phyloP scores from a whole-genome alignment of 2,329 filamentous ascomycete species.

The Aspergillus sp. region DNA sequence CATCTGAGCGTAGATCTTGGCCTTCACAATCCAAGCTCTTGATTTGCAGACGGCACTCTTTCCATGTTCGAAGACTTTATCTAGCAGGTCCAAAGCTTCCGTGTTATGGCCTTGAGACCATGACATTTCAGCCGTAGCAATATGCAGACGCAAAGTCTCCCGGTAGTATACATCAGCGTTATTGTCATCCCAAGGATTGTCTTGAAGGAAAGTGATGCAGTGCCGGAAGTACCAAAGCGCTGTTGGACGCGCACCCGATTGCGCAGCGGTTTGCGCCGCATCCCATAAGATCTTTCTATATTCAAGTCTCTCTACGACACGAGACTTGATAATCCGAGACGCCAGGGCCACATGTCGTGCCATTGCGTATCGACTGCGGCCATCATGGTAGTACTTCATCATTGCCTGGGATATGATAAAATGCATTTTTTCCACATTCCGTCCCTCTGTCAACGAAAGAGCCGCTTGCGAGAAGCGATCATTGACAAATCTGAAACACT shows the following conservation, averaged over 20 bases:
- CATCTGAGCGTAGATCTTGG: constrained; percentile 72
- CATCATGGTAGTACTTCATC: constrained; percentile 69
- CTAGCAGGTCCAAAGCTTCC: constrained; percentile 68
- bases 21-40: constrained; percentile 79
- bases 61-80: constrained; percentile 69
- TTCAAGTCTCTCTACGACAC: constrained; percentile 60
- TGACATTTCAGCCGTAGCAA: constrained; percentile 79
- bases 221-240: constrained; percentile 79
- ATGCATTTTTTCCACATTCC: constrained; percentile 76
- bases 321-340: constrained; percentile 70
- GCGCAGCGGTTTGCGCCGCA: constrained; percentile 74
- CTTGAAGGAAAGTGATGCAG: constrained; percentile 76
- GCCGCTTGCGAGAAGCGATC: constrained; percentile 83
- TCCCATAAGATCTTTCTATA: constrained; percentile 78
- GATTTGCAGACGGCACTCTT: constrained; percentile 76
- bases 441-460: constrained; percentile 66
- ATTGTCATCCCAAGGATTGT: constrained; percentile 72
- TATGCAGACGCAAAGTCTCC: constrained; percentile 78
- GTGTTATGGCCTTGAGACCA: constrained; percentile 74
- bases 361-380: constrained; percentile 68
- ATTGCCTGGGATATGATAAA: constrained; percentile 83
- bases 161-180: constrained; percentile 76
- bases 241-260: constrained; percentile 79
- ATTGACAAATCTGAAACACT: constrained; percentile 70
- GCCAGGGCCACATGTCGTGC: constrained; percentile 81